These are phyloP conservation scores for Eucalyptus urophylla DNA, from an alignment of 345 rosid genomes.

Conservation along the genomic window DNA sequence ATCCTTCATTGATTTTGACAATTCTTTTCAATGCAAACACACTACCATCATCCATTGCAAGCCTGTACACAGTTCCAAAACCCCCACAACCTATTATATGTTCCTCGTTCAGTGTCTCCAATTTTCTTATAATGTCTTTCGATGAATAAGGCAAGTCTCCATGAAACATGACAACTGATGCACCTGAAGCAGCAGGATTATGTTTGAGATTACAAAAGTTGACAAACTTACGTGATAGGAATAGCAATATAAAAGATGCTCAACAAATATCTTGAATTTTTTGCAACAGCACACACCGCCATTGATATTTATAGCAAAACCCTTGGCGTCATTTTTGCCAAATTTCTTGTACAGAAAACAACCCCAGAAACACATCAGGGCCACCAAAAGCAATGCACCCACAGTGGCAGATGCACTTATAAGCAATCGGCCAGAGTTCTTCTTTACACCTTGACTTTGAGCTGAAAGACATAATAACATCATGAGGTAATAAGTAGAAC, in stretches of 20 bases:
- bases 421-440: conserved; percentile 65
- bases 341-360: conserved; percentile 97
- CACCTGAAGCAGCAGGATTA: conserved; percentile 43
- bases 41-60: conserved; percentile 94
- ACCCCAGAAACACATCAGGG: conserved; percentile 99
- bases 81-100: conserved; percentile 91
- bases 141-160: conserved; percentile 97
- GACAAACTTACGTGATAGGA: neutral
- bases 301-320: conserved; percentile 76
- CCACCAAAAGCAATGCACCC: conserved; percentile 94
- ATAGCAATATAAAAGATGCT: neutral
- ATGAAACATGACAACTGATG: conserved; percentile 95
- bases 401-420: conserved; percentile 93
- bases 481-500: neutral
- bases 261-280: neutral
- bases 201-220: neutral
- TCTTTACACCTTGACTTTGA: conserved; percentile 54
- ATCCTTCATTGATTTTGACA: conserved; percentile 79
- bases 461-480: conserved; percentile 17
- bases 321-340: conserved; percentile 65
- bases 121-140: conserved; percentile 84
- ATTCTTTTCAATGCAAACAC: conserved; percentile 87
- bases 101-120: conserved; percentile 80
- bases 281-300: conserved; percentile 44
- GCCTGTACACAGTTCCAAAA: conserved; percentile 91